These are phyloP conservation scores for Podospora appendiculata DNA, from an alignment of 495 filamentous ascomycete genomes.

Conservation along the genomic window DNA sequence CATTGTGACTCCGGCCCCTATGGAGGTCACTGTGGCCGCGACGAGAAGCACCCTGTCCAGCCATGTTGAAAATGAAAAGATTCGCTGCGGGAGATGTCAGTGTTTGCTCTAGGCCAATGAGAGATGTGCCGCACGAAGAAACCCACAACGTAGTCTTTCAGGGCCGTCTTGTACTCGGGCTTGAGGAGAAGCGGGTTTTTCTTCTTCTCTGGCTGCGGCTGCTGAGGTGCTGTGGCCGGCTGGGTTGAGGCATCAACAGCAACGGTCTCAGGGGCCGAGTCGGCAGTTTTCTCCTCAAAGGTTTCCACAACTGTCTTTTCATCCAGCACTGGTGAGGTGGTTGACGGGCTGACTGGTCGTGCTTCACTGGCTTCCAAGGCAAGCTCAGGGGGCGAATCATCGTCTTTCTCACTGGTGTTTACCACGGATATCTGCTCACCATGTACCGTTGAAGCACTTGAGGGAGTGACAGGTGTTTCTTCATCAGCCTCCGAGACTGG, in stretches of 20 bases:
- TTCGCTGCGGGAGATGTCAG: conserved; percentile 25
- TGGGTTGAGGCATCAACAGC: neutral
- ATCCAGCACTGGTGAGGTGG: neutral
- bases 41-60: conserved; percentile 31
- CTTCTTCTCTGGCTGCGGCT: conserved; percentile 4
- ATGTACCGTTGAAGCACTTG: too few species aligned
- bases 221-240: neutral
- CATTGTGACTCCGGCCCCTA: conserved; percentile 43
- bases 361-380: neutral
- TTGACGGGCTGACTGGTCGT: neutral
- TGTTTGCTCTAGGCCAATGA: neutral
- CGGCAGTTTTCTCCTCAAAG: neutral
- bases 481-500: too few species aligned
- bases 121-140: neutral
- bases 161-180: conserved; percentile 16
- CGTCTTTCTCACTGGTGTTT: neutral
- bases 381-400: neutral
- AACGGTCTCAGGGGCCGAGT: neutral
- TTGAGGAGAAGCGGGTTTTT: conserved; percentile 14
- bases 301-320: neutral
- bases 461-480: too few species aligned
- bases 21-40: conserved; percentile 33
- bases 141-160: conserved; percentile 30
- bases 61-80: conserved; percentile 42
- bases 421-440: too few species aligned